phyloP scores from a whole-genome alignment of 78 protist species.

The Cyanophora paradoxa region DNA sequence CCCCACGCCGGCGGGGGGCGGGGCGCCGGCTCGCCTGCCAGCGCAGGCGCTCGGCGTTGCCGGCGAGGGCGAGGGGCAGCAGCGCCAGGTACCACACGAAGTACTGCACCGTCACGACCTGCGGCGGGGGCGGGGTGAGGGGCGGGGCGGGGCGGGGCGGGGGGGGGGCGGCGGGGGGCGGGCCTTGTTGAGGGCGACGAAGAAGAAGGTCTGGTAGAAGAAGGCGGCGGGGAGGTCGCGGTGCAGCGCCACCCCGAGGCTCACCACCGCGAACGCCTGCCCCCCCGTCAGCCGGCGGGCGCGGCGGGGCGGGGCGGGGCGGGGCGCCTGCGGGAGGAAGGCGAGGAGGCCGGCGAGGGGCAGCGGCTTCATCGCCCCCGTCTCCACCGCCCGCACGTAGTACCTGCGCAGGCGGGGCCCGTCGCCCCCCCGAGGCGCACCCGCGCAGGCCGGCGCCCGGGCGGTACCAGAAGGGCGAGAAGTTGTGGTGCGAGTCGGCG shows the following conservation, averaged over 20 bases:
- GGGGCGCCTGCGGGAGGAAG: too few relatives aligned
- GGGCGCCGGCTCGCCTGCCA: too few relatives aligned
- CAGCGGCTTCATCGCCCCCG: too few relatives aligned
- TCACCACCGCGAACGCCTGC: neutral
- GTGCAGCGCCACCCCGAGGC: too few relatives aligned
- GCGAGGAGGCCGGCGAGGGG: neutral
- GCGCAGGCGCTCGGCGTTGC: too few relatives aligned
- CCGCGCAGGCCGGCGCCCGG: too few relatives aligned
- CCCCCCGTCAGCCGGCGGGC: neutral
- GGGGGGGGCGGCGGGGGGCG: neutral
- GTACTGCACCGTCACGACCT: slow-evolving; percentile 65
- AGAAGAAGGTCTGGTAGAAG: slow-evolving; percentile 61
- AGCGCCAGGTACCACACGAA: slow-evolving; percentile 83
- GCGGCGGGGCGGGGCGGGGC: too few relatives aligned
- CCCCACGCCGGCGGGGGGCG: neutral
- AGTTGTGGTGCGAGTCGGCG: slow-evolving; percentile 83
- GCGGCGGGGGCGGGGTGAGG: too few relatives aligned
- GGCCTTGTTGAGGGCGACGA: slow-evolving; percentile 92
- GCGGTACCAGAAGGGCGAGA: slow-evolving; percentile 78
- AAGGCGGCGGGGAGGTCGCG: slow-evolving; percentile 39
- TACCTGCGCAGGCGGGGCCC: too few relatives aligned
- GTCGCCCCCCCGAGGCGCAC: too few relatives aligned
- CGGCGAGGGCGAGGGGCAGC: slow-evolving; percentile 64
- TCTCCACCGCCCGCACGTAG: too few relatives aligned
- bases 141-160: too few relatives aligned